Conservation (phyloP, 495 filamentous ascomycete genomes). For the Parathielavia hyrcaniae region DNA sequence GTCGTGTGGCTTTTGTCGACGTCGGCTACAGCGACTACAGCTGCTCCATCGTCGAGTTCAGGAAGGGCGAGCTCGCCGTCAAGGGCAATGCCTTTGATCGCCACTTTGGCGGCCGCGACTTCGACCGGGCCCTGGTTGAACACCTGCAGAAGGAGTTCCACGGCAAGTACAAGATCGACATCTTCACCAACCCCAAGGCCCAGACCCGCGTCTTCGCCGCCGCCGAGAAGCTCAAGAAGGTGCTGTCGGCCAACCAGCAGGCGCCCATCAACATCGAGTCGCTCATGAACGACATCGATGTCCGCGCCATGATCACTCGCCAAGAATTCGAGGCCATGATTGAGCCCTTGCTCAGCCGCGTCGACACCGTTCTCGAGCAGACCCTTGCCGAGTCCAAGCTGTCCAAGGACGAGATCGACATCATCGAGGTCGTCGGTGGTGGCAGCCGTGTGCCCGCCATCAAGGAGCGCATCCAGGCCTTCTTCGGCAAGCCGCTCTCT, state of each 20-base stretch:
- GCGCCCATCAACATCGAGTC: slow-evolving; percentile 98
- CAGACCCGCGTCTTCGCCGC: slow-evolving; percentile 76
- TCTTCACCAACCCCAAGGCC: slow-evolving; percentile 82
- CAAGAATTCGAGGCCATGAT: slow-evolving; percentile 90
- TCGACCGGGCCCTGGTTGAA: slow-evolving; percentile 89
- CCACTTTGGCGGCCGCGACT: slow-evolving; percentile 95
- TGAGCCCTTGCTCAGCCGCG: slow-evolving; percentile 73
- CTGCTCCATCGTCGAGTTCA: slow-evolving; percentile 89
- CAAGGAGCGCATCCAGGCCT: slow-evolving; percentile 82
- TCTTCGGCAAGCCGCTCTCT: slow-evolving; percentile 86
- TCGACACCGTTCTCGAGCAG: slow-evolving; percentile 71
- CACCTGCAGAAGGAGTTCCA: slow-evolving; percentile 94
- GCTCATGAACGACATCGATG: slow-evolving; percentile 96
- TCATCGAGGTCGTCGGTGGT: slow-evolving; percentile 89
- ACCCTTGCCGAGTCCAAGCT: slow-evolving; percentile 88
- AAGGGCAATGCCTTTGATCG: slow-evolving; percentile 90
- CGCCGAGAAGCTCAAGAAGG: slow-evolving; percentile 98
- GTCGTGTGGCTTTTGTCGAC: slow-evolving; percentile 87
- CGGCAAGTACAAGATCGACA: slow-evolving; percentile 86
- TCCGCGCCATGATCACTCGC: slow-evolving; percentile 80
- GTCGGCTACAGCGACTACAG: slow-evolving; percentile 96
- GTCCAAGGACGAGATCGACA: slow-evolving; percentile 83
- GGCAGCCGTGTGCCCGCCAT: slow-evolving; percentile 89
- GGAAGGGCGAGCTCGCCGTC: slow-evolving; percentile 92
- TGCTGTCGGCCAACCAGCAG: slow-evolving; percentile 88